These are phyloP conservation scores for Pythium volutum DNA, from an alignment of 352 stramenopile genomes.

Conservation along the genomic window DNA sequence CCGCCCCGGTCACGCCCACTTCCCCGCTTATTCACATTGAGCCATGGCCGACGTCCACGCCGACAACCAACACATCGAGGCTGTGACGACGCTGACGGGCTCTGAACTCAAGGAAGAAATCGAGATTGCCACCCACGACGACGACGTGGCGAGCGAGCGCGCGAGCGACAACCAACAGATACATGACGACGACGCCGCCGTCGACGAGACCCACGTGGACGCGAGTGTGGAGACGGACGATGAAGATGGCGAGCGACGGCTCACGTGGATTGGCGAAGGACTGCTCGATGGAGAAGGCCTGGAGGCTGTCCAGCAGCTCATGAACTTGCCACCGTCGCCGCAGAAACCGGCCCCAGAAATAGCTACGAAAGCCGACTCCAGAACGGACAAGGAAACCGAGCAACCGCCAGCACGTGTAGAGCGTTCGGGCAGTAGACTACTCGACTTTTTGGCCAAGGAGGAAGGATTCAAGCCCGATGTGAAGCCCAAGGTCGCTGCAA, in stretches of 20 bases:
- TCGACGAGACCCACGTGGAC: neutral
- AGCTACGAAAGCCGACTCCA: neutral
- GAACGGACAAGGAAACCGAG: neutral
- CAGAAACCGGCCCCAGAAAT: neutral
- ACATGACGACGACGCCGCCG: constrained; percentile 15
- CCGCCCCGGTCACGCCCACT: neutral
- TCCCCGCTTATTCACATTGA: neutral
- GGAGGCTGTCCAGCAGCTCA: constrained; percentile 44
- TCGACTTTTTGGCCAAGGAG: constrained; percentile 41
- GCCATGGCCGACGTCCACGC: constrained; percentile 18
- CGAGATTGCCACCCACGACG: neutral
- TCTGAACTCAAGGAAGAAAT: constrained; percentile 15
- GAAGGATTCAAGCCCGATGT: constrained; percentile 28
- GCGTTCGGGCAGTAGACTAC: constrained; percentile 35
- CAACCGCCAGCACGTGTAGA: neutral
- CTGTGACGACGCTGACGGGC: neutral
- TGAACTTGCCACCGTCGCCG: constrained; percentile 28
- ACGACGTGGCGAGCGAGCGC: no score
- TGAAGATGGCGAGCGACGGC: constrained; percentile 31
- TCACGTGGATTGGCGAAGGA: constrained; percentile 72
- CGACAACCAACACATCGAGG: constrained; percentile 13
- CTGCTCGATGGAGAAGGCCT: constrained; percentile 50
- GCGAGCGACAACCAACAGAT: constrained; percentile 21
- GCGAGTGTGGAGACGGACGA: constrained; percentile 22
- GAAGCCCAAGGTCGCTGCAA: constrained; percentile 8